Conservation (phyloP, 495 filamentous ascomycete species). For the Xylaria bambusicola region DNA sequence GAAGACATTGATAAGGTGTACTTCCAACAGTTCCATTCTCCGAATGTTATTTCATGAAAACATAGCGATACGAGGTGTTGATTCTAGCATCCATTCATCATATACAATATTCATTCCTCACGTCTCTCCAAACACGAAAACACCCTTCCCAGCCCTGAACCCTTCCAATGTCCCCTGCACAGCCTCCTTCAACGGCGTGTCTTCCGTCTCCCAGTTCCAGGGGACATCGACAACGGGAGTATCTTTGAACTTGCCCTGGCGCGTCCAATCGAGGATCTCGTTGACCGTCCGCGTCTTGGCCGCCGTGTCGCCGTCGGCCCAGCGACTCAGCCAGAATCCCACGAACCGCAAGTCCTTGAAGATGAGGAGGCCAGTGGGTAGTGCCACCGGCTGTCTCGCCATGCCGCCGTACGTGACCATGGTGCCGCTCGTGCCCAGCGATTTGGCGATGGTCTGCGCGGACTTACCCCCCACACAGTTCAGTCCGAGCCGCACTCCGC, state of each 20-base stretch:
- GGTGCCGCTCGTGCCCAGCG: conserved; percentile 63
- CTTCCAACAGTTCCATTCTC: too few relatives aligned
- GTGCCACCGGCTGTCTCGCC: conserved; percentile 75
- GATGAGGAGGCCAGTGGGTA: conserved; percentile 80
- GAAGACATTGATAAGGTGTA: background rate
- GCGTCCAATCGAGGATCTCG: conserved; percentile 74
- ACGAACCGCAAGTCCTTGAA: conserved; percentile 86
- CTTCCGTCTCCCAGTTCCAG: conserved; percentile 80
- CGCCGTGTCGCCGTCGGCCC: conserved; percentile 74
- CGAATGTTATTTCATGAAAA: too few relatives aligned
- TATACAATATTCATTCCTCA: conserved; percentile 16
- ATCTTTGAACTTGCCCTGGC: conserved; percentile 77
- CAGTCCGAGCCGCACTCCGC: conserved; percentile 71
- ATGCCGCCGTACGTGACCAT: conserved; percentile 97
- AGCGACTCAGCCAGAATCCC: conserved; percentile 92
- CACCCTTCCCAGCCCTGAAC: conserved; percentile 80
- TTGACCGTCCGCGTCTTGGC: conserved; percentile 78
- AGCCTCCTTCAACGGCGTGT: conserved; percentile 59
- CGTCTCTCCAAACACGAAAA: conserved; percentile 73
- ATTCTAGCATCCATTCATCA: background rate
- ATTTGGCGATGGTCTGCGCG: conserved; percentile 70
- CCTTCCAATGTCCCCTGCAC: conserved; percentile 78
- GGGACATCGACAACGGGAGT: conserved; percentile 73
- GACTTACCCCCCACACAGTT: conserved; percentile 96
- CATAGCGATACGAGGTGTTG: too few relatives aligned